Conservation (phyloP, 2,329 filamentous ascomycete genomes). For the Lecanicillium sp. region DNA sequence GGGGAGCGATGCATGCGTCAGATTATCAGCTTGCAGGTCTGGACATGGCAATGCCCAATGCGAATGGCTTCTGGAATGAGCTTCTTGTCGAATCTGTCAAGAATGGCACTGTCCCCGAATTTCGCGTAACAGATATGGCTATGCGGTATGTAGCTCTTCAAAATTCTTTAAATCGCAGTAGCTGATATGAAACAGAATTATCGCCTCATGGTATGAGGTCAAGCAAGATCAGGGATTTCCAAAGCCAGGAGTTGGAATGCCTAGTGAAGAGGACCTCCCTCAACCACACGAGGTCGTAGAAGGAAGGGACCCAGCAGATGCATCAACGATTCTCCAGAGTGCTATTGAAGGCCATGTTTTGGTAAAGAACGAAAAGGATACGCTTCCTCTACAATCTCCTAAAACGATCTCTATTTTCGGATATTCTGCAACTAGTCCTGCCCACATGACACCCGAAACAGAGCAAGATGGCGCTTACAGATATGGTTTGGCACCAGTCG, state of each 20-base stretch:
- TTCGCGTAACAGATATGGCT: slow-evolving; percentile 54
- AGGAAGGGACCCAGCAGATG: slow-evolving; percentile 38
- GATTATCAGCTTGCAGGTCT: slow-evolving; percentile 56
- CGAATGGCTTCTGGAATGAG: slow-evolving; percentile 30
- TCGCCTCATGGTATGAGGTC: slow-evolving; percentile 50
- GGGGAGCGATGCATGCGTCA: slow-evolving; percentile 57
- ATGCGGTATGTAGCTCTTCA: slow-evolving; percentile 22
- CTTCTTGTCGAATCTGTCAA: slow-evolving; percentile 52
- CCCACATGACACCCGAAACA: slow-evolving; percentile 29
- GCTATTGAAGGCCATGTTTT: slow-evolving; percentile 57
- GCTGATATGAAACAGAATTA: slow-evolving; percentile 19
- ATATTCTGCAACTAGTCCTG: slow-evolving; percentile 45
- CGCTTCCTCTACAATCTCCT: slow-evolving; percentile 44
- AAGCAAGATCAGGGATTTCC: slow-evolving; percentile 41
- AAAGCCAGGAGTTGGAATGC: slow-evolving; percentile 42
- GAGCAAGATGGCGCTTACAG: slow-evolving; percentile 21
- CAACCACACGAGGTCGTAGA: slow-evolving; percentile 46
- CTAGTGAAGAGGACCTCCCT: slow-evolving; percentile 29
- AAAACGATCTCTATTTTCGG: slow-evolving; percentile 50
- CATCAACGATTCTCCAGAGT: slow-evolving; percentile 37
- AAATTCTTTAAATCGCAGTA: neutral
- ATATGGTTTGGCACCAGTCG: slow-evolving; percentile 31
- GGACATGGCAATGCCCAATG: slow-evolving; percentile 61
- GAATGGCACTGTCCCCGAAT: slow-evolving; percentile 49
- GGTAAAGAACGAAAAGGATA: slow-evolving; percentile 49